Conservation (phyloP, 2,329 filamentous ascomycete genomes). For the Cordyceps tenuipes region DNA sequence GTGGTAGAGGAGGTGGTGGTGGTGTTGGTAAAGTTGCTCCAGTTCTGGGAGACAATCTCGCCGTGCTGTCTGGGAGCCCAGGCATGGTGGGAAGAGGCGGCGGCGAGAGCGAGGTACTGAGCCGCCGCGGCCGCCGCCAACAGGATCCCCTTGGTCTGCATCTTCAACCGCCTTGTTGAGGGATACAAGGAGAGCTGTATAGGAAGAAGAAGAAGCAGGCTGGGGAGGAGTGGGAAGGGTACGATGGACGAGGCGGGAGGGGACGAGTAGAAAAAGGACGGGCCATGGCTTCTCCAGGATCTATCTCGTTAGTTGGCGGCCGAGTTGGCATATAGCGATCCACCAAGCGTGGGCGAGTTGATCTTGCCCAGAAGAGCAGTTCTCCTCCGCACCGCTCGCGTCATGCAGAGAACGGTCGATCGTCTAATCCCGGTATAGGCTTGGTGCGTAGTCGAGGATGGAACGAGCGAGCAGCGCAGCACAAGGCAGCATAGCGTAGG, state of each 20-base stretch:
- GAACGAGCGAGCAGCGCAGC: background rate
- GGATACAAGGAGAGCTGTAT: background rate
- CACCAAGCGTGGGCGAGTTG: background rate
- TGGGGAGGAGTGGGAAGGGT: background rate
- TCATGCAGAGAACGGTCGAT: slow-evolving; percentile 8
- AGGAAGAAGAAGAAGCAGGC: background rate
- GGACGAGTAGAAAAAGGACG: background rate
- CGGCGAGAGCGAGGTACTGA: background rate
- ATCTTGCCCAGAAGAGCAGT: slow-evolving; percentile 6
- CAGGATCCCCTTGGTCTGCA: slow-evolving; percentile 7
- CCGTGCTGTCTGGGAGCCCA: slow-evolving; percentile 2
- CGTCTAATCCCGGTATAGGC: background rate
- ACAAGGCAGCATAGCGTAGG: no score
- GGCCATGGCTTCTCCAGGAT: background rate
- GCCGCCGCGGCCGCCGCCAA: background rate
- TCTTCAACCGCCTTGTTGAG: slow-evolving; percentile 5
- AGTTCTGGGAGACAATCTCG: background rate
- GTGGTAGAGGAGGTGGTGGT: background rate
- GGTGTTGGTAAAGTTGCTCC: slow-evolving; percentile 3
- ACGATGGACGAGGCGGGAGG: background rate
- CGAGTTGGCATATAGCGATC: background rate
- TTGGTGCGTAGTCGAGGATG: background rate
- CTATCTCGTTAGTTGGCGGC: background rate
- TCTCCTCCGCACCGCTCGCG: slow-evolving; percentile 4
- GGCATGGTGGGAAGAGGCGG: background rate